Conservation (phyloP, 176 grass and related monocot species). For the Thalia dealbata region DNA sequence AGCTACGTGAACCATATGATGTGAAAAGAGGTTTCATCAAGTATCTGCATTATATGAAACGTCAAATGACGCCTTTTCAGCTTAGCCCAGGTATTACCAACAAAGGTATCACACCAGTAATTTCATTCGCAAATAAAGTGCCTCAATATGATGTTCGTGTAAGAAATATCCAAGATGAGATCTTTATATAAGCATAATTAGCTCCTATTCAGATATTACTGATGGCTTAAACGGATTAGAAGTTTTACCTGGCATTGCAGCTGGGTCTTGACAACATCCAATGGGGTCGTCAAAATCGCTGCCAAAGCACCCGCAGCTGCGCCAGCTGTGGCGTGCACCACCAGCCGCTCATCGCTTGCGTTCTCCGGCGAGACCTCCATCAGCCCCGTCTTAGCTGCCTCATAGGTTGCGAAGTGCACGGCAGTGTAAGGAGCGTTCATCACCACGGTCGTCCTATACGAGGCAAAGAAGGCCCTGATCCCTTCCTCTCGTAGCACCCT, state of each 20-base stretch:
- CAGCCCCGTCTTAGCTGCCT: slow-evolving; percentile 14
- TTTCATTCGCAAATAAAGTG: not conserved
- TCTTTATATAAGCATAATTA: not conserved
- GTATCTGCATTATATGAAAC: too few relatives aligned
- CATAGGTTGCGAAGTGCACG: slow-evolving; percentile 24
- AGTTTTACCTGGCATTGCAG: slow-evolving; percentile 17
- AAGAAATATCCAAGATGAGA: not conserved
- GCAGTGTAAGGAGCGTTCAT: slow-evolving; percentile 20
- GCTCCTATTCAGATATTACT: not conserved
- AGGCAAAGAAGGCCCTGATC: slow-evolving; percentile 13
- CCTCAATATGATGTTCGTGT: not conserved
- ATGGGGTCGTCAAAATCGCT: slow-evolving; percentile 6
- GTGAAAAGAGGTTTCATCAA: too few relatives aligned
- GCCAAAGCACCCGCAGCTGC: slow-evolving; percentile 19
- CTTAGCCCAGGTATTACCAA: not conserved
- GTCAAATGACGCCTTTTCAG: too few relatives aligned
- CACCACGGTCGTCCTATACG: slow-evolving; percentile 18
- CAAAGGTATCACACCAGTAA: not conserved
- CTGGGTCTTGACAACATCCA: slow-evolving; percentile 22
- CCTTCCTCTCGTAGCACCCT: slow-evolving; percentile 15
- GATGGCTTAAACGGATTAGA: not conserved
- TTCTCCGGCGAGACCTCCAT: slow-evolving; percentile 7
- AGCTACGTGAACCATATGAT: too few relatives aligned
- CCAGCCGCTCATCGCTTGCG: slow-evolving; percentile 12
- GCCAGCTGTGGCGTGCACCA: slow-evolving; percentile 22